Percentiles rank a stretch among this genome's conserved stretches.
These are phyloP conservation scores for Ustilago shanxiensis DNA, from an alignment of 1,284 basidiomycete genomes.

Conservation along the genomic window DNA sequence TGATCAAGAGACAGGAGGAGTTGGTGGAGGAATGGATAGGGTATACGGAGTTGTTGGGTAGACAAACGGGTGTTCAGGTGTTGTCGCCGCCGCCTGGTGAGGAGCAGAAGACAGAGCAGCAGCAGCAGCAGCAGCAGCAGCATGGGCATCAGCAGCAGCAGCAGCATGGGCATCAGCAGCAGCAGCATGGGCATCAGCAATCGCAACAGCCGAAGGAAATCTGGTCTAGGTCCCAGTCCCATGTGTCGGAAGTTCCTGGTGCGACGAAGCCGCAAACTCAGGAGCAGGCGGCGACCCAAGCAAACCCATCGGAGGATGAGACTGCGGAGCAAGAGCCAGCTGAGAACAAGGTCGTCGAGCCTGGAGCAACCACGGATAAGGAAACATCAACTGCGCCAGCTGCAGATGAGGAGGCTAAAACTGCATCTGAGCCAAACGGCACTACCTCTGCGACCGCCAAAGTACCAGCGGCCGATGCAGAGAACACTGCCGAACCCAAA, in stretches of 20 bases:
- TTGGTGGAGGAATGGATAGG: constrained; percentile 71
- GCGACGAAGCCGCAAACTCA: neutral
- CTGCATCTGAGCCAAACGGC: neutral
- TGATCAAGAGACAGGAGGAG: constrained; percentile 85
- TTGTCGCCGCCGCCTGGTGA: constrained; percentile 10
- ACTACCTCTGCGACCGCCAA: neutral
- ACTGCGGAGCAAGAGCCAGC: neutral
- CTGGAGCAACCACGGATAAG: neutral
- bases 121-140: neutral
- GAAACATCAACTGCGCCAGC: neutral
- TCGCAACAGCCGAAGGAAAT: too few species aligned
- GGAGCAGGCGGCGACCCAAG: neutral
- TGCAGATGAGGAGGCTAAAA: neutral
- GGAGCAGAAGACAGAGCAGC: neutral
- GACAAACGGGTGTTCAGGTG: constrained; percentile 55
- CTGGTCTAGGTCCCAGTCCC: constrained; percentile 7
- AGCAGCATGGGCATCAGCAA: neutral
- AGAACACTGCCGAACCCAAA: neutral
- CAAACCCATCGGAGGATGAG: neutral
- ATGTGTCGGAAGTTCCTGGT: neutral
- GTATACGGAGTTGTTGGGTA: constrained; percentile 54
- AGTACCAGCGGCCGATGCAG: neutral
- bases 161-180: neutral
- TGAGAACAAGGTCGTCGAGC: neutral
- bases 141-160: neutral